phyloP scores from a whole-genome alignment of 2,329 filamentous ascomycete species.

The Acephala macrosclerotiorum region DNA sequence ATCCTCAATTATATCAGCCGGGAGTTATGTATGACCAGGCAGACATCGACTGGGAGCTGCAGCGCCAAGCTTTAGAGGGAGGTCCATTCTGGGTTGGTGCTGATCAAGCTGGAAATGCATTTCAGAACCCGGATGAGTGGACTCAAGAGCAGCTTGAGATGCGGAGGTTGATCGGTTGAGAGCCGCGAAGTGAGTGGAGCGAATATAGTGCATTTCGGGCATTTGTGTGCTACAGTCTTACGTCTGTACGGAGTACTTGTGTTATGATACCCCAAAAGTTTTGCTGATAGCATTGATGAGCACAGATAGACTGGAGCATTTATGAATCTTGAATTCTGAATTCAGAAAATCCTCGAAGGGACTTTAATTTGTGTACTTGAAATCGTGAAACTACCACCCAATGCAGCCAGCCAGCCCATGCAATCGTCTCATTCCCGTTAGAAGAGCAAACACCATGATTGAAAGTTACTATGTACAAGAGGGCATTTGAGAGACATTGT shows the following conservation, averaged over 20 bases:
- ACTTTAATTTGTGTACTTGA: neutral
- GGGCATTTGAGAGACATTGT: neutral
- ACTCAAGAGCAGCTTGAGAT: conserved; percentile 40
- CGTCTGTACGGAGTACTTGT: neutral
- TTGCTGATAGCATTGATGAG: neutral
- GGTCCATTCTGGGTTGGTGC: conserved; percentile 42
- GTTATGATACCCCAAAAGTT: neutral
- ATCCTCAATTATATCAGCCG: neutral
- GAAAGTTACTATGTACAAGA: neutral
- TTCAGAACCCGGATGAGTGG: conserved; percentile 31
- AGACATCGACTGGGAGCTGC: conserved; percentile 41
- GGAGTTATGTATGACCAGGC: conserved; percentile 18
- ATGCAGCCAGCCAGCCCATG: conserved; percentile 13
- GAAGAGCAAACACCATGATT: neutral
- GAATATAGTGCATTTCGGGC: neutral
- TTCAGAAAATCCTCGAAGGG: neutral
- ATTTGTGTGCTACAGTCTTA: neutral
- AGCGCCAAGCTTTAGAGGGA: conserved; percentile 31
- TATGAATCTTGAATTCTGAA: neutral
- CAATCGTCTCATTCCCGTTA: neutral
- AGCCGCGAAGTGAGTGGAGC: neutral
- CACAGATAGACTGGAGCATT: neutral
- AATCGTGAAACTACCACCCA: conserved; percentile 7
- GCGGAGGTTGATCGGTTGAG: conserved; percentile 39
- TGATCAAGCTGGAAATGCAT: conserved; percentile 22